A percentile compares a stretch with the other conserved stretches of the same genome.
phyloP scores from a whole-genome alignment of 352 stramenopile genomes.

The Halophytophthora batemanensis region DNA sequence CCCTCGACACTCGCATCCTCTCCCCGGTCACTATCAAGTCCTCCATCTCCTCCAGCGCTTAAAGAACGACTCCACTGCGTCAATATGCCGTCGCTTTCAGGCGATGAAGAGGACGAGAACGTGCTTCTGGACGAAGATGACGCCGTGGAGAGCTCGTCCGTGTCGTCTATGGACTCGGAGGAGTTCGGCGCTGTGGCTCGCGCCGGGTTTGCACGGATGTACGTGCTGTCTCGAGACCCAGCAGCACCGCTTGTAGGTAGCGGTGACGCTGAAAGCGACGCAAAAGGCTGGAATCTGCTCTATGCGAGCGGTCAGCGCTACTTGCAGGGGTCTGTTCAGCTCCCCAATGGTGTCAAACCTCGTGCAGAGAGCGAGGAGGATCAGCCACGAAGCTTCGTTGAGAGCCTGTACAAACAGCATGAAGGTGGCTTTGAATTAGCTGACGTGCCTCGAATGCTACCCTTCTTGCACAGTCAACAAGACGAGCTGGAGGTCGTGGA shows the following conservation, averaged over 20 bases:
- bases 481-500: conserved; percentile 41
- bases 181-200: conserved; percentile 49
- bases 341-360: conserved; percentile 28
- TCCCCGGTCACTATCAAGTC: background rate
- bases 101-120: conserved; percentile 12
- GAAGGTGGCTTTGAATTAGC: conserved; percentile 23
- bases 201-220: conserved; percentile 64
- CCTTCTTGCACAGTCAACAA: conserved; percentile 51
- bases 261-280: conserved; percentile 8
- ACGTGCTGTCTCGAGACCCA: conserved; percentile 33
- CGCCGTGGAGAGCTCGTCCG: conserved; percentile 19
- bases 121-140: conserved; percentile 10
- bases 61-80: background rate
- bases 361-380: conserved; percentile 15
- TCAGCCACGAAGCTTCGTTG: conserved; percentile 16
- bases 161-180: conserved; percentile 58
- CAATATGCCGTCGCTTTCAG: conserved; percentile 15
- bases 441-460: conserved; percentile 46
- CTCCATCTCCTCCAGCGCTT: background rate
- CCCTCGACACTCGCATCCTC: background rate
- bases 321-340: conserved; percentile 46
- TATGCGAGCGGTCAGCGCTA: conserved; percentile 59
- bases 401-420: conserved; percentile 14
- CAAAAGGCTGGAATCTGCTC: conserved; percentile 39
- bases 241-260: background rate